phyloP scores from a whole-genome alignment of 805 yeast genomes.

The Candida qinlingensis region DNA sequence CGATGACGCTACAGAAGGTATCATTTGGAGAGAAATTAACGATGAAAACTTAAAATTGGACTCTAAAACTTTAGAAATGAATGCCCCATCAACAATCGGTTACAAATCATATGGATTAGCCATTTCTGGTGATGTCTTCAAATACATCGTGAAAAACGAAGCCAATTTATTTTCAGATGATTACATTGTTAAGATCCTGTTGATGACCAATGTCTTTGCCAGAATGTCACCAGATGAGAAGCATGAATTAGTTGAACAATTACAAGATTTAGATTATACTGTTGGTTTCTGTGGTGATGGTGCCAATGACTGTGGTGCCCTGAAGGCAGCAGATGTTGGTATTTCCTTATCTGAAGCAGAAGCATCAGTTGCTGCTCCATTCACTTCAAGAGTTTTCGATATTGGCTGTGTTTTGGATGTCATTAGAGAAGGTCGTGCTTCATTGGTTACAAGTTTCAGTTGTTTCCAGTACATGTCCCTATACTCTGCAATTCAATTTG shows the following conservation, averaged over 20 bases:
- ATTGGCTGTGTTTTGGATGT: slow-evolving; percentile 90
- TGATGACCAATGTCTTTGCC: slow-evolving; percentile 78
- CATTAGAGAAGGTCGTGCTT: slow-evolving; percentile 90
- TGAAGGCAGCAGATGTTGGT: slow-evolving; percentile 97
- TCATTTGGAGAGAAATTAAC: slow-evolving; percentile 64
- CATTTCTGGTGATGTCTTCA: slow-evolving; percentile 88
- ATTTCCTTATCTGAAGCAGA: slow-evolving; percentile 95
- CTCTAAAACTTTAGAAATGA: slow-evolving; percentile 52
- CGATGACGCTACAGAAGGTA: slow-evolving; percentile 28
- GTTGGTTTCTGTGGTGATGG: slow-evolving; percentile 99
- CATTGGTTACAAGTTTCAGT: slow-evolving; percentile 90
- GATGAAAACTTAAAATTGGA: slow-evolving; percentile 55
- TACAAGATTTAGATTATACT: slow-evolving; percentile 81
- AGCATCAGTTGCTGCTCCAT: slow-evolving; percentile 98
- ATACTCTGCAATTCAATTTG: slow-evolving; percentile 93
- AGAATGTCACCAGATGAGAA: slow-evolving; percentile 99
- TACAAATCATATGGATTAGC: slow-evolving; percentile 61
- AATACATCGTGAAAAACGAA: slow-evolving; percentile 53
- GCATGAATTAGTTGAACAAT: slow-evolving; percentile 86
- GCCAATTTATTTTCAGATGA: slow-evolving; percentile 25
- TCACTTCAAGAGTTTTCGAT: slow-evolving; percentile 85
- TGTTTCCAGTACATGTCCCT: slow-evolving; percentile 98
- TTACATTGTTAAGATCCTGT: slow-evolving; percentile 52
- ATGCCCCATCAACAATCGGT: slow-evolving; percentile 9
- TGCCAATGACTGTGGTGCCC: slow-evolving; percentile 98